Conservation (phyloP, 306 rosid species). For the Sesbania bispinosa region DNA sequence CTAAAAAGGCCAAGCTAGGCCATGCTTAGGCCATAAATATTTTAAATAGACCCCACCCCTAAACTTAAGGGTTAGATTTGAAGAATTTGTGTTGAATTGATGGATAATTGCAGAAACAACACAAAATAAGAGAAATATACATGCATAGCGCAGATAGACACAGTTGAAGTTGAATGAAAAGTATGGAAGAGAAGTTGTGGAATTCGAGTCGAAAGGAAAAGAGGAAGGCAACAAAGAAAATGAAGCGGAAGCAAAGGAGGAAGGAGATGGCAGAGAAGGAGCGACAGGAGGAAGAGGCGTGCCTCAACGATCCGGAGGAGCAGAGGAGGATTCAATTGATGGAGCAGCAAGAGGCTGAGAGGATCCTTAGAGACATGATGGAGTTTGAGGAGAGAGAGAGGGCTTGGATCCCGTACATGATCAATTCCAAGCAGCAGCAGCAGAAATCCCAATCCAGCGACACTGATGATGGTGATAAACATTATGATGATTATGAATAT, state of each 20-base stretch:
- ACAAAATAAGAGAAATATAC: no score
- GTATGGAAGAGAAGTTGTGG: background rate
- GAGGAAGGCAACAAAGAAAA: conserved; percentile 73
- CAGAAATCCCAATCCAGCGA: conserved; percentile 4
- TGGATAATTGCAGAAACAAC: no score
- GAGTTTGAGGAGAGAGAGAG: conserved; percentile 65
- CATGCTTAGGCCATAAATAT: no score
- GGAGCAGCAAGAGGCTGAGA: conserved; percentile 64
- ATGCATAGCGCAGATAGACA: no score
- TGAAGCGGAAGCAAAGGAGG: conserved; percentile 67
- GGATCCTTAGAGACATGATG: conserved; percentile 52
- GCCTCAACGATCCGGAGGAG: conserved; percentile 64
- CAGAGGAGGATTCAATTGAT: conserved; percentile 32
- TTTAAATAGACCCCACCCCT: no score
- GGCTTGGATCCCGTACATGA: conserved; percentile 51
- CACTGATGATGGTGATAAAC: conserved; percentile 19
- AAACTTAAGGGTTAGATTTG: no score
- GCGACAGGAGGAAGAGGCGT: conserved; percentile 55
- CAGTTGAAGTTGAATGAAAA: background rate
- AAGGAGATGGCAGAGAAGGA: conserved; percentile 57
- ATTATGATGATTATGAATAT: conserved; percentile 50
- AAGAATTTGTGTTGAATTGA: no score
- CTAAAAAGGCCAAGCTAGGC: no score
- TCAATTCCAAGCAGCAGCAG: background rate
- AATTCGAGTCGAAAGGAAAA: conserved; percentile 63